Percentiles rank a stretch among this genome's conserved stretches.
Evolutionary conservation across 1,139 yeast genomes (phyloP).

Genomic region (Candida frijolesensis): DNA sequence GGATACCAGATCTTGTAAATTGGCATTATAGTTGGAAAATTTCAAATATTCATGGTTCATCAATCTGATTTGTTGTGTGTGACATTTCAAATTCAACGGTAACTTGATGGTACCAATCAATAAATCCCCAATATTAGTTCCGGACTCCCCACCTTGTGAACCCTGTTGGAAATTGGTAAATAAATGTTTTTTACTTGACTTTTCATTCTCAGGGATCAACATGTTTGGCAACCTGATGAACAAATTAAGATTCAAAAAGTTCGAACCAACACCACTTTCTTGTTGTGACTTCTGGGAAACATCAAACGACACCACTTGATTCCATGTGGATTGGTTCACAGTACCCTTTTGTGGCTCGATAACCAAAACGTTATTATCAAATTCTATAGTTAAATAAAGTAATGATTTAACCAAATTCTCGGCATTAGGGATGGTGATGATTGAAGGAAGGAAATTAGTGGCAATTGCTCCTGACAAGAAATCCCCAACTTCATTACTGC

Average conservation of each 20-base stretch:
- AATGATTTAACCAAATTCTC: constrained; percentile 55
- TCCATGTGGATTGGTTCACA: constrained; percentile 59
- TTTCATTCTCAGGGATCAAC: constrained; percentile 51
- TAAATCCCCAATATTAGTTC: constrained; percentile 38
- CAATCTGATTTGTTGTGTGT: constrained; percentile 39
- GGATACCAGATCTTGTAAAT: constrained; percentile 14
- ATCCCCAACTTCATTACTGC: constrained; percentile 22
- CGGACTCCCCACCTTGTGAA: constrained; percentile 6
- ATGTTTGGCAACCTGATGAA: constrained; percentile 77
- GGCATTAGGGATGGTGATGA: constrained; percentile 58
- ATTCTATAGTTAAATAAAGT: constrained; percentile 71
- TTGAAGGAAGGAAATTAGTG: constrained; percentile 61
- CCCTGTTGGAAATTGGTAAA: constrained; percentile 26
- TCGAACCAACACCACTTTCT: constrained; percentile 30
- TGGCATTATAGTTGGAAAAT: constrained; percentile 32
- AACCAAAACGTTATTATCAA: constrained; percentile 81
- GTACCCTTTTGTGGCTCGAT: constrained; percentile 80
- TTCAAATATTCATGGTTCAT: constrained; percentile 50
- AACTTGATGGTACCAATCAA: constrained; percentile 46
- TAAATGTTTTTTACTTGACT: constrained; percentile 29
- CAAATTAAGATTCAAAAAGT: constrained; percentile 65
- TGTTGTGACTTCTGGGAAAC: constrained; percentile 61
- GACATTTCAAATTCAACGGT: constrained; percentile 44
- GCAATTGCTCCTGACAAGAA: constrained; percentile 36
- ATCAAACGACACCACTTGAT: constrained; percentile 88